Evolutionary conservation across 2,329 filamentous ascomycete species (phyloP).

Genomic region (Scortechinia acanthostroma): DNA sequence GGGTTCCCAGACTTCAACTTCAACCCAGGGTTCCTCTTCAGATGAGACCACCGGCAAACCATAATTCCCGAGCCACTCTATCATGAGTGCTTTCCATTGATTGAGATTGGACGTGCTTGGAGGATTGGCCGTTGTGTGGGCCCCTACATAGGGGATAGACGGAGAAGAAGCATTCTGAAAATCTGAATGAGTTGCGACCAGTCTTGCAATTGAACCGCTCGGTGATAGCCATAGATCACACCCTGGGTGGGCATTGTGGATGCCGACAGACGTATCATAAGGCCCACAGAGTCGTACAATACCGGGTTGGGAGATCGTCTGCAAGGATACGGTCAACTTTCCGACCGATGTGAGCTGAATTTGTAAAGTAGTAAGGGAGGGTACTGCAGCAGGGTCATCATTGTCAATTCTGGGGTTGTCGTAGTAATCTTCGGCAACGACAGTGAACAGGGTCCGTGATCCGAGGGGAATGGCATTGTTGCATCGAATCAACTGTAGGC

Average conservation of each 20-base stretch:
- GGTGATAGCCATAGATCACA: slow-evolving; percentile 28
- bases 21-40: slow-evolving; percentile 24
- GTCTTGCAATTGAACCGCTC: slow-evolving; percentile 22
- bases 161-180: neutral
- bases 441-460: slow-evolving; percentile 25
- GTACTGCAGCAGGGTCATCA: slow-evolving; percentile 12
- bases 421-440: slow-evolving; percentile 17
- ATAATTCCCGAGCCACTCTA: slow-evolving; percentile 24
- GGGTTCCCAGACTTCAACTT: slow-evolving; percentile 28
- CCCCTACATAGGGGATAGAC: no score
- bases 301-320: slow-evolving; percentile 22
- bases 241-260: slow-evolving; percentile 11
- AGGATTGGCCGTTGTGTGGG: no score
- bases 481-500: slow-evolving; percentile 21
- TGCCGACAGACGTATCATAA: slow-evolving; percentile 8
- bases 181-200: slow-evolving; percentile 15
- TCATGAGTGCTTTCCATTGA: slow-evolving; percentile 6
- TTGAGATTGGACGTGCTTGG: no score
- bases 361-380: slow-evolving; percentile 23
- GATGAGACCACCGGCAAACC: slow-evolving; percentile 17
- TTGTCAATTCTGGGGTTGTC: slow-evolving; percentile 14
- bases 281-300: slow-evolving; percentile 18
- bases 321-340: slow-evolving; percentile 22
- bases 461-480: slow-evolving; percentile 26
- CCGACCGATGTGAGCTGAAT: slow-evolving; percentile 23